Base-by-base conservation (phyloP, 805 yeast genomes). In the Saccharomycopsis capsularis region DNA sequence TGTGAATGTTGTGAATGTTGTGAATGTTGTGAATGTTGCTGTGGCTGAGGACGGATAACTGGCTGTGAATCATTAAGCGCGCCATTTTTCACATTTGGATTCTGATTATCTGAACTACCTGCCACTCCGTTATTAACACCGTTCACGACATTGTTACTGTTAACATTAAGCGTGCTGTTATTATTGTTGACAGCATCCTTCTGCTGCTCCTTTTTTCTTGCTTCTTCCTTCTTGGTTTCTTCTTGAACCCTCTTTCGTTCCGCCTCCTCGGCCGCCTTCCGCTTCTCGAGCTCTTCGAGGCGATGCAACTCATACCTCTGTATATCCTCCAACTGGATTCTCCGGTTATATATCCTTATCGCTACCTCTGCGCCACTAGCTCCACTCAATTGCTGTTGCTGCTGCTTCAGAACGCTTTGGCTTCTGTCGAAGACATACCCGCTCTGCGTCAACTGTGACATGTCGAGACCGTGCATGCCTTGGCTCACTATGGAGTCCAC, bases 321-420 rank as follows among this genome's bases (percentile, higher is more conserved):
- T 2, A 40, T 21, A 16, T 49, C 52, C 15, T 47, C 48, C 19
- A 47, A 18, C 27, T 48, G 51, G 5, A 39, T 19, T 16, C 40
- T 40, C 40, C 47, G 34, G 29, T 46, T 45, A n/a, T 30, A 25
- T 3, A 52, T 36, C 6, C 24, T 40, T 18, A 49, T 29, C 2
- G 55, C 55, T 18, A 52, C 18, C 13, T 52, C 53, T n/a, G 46
- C 25, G 16, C 36, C 30, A 22, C 25, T 24, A 11, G 40, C 25
- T 27, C 23, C 41, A 3, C 35, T 32, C 7, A 32, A 18, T 25
- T 29, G 32, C n/a, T n/a, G n/a, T n/a, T n/a, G n/a, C n/a, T n/a
- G n/a, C n/a, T n/a, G n/a, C n/a, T n/a, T n/a, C n/a, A n/a, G n/a
- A n/a, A n/a, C n/a, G n/a, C n/a, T n/a, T n/a, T n/a, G n/a, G n/a